Base-by-base conservation (phyloP, 148 eudicot species). In the Persicaria tinctoria region DNA sequence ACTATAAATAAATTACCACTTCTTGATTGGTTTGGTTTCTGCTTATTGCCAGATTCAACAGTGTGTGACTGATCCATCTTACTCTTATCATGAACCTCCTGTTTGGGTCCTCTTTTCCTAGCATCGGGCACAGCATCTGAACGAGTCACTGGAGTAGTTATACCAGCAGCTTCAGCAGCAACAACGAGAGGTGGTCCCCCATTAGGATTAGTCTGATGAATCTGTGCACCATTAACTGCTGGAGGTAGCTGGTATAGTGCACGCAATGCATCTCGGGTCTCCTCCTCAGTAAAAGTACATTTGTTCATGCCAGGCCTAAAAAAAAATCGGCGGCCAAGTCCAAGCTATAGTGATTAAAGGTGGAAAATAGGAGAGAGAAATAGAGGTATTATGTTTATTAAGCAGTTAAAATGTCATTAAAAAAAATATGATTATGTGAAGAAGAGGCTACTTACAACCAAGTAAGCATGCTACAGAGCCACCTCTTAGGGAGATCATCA, bases 291-390 rank as follows among this genome's bases (percentile, higher is more conserved):
- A 77, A 90, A 54, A 78, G 84, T 86, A 83, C 98, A 95, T 46
- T 74, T 80, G 80, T 92, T 95, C 93, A 79, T 89, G 76, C 96
- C 98, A 75, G 92, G 93, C 91, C 98, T 95, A 75, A 51, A 2
- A 70, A 70, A 53, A 46, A 66, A 11, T 44, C 13, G n/a, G 5
- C n/a, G 16, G 38, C n/a, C 47, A 41, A 41, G 70, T 38, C 74
- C 48, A 44, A 66, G 47, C 18, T 14, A 66, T 14, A 44, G 47
- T 44, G 18, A 66, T 59, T 76, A 66, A 13, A 12, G 44, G 44
- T 16, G 47, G 46, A 38, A 13, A 44, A 66, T 6, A 66, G 14
- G 20, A 50, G 20, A 60, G 53, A 59, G 38, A 23, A 4, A 11
- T 38, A 3, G 41, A 27, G 27, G 68, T 41, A 0, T 60, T n/a